Percentiles rank a stretch among this genome's conserved stretches.
These are phyloP conservation scores for Aspergillus fructus DNA, from an alignment of 2,329 filamentous ascomycete species.

Conservation along the genomic window DNA sequence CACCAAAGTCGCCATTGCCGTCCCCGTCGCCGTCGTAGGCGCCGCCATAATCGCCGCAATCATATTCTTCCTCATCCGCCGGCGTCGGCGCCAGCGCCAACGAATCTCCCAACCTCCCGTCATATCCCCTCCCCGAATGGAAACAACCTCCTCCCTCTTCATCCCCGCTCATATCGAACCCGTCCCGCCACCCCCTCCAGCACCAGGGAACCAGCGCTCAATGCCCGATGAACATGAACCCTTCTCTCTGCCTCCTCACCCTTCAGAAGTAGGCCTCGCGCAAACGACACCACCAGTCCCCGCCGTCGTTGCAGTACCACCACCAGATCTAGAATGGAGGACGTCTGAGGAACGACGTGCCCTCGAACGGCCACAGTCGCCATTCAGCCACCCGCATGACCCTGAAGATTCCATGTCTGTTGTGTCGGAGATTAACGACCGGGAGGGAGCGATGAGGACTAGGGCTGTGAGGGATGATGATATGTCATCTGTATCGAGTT, in stretches of 20 bases:
- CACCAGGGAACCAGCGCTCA: background rate
- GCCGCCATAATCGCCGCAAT: slow-evolving; percentile 24
- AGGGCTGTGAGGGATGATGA: slow-evolving; percentile 26
- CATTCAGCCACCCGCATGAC: slow-evolving; percentile 23
- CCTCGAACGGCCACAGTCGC: slow-evolving; percentile 17
- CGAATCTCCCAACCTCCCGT: slow-evolving; percentile 2
- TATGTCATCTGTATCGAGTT: slow-evolving; percentile 33
- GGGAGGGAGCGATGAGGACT: background rate
- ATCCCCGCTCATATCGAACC: slow-evolving; percentile 2
- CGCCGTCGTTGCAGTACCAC: background rate
- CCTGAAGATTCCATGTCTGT: slow-evolving; percentile 20
- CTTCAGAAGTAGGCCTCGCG: background rate
- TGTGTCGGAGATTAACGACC: slow-evolving; percentile 23
- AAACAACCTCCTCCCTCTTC: slow-evolving; percentile 4
- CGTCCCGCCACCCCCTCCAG: background rate
- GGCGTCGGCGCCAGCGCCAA: slow-evolving; percentile 21
- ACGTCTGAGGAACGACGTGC: slow-evolving; percentile 1
- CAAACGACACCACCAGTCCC: background rate
- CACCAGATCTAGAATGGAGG: slow-evolving; percentile 6
- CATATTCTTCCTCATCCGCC: slow-evolving; percentile 26
- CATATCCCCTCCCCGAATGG: slow-evolving; percentile 4
- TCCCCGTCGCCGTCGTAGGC: slow-evolving; percentile 33
- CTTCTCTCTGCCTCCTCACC: background rate
- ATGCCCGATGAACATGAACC: background rate
- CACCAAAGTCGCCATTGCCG: slow-evolving; percentile 33